These are phyloP conservation scores for Crassisporium funariophilum DNA, from an alignment of 768 basidiomycete species.

Conservation along the genomic window DNA sequence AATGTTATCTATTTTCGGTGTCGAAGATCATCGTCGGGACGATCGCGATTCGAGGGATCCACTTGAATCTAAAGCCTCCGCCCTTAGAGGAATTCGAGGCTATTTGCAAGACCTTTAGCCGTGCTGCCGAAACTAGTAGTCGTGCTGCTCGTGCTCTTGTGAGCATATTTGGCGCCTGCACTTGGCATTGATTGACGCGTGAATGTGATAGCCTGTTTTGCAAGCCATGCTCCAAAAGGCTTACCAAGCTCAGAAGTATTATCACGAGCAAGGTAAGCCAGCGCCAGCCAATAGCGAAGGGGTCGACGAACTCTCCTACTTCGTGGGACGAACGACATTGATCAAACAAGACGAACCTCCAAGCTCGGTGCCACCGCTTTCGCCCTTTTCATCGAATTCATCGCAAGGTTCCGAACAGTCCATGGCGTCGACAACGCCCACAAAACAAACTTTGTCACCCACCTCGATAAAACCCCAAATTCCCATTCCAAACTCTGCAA, in stretches of 20 bases:
- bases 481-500: too few species aligned
- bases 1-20: not conserved
- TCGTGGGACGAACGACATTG: slow-evolving; percentile 35
- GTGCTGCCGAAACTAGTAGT: slow-evolving; percentile 45
- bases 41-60: slow-evolving; percentile 47
- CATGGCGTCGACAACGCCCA: slow-evolving; percentile 2
- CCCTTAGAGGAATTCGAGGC: slow-evolving; percentile 49
- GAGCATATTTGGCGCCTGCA: slow-evolving; percentile 10
- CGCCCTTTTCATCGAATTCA: not conserved
- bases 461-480: too few species aligned
- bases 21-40: slow-evolving; percentile 56
- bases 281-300: slow-evolving; percentile 10
- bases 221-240: slow-evolving; percentile 48
- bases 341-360: slow-evolving; percentile 14
- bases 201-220: slow-evolving; percentile 44
- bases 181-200: not conserved
- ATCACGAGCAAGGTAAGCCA: slow-evolving; percentile 16
- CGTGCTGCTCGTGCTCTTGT: slow-evolving; percentile 55
- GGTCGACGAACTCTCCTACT: slow-evolving; percentile 38
- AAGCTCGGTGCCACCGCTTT: slow-evolving; percentile 1
- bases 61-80: slow-evolving; percentile 46
- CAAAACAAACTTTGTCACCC: too few species aligned
- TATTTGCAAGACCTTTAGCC: slow-evolving; percentile 46
- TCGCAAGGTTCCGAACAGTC: not conserved
- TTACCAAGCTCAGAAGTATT: slow-evolving; percentile 25